Conservation (phyloP, 1,284 basidiomycete species). For the Austropuccinia psidii region DNA sequence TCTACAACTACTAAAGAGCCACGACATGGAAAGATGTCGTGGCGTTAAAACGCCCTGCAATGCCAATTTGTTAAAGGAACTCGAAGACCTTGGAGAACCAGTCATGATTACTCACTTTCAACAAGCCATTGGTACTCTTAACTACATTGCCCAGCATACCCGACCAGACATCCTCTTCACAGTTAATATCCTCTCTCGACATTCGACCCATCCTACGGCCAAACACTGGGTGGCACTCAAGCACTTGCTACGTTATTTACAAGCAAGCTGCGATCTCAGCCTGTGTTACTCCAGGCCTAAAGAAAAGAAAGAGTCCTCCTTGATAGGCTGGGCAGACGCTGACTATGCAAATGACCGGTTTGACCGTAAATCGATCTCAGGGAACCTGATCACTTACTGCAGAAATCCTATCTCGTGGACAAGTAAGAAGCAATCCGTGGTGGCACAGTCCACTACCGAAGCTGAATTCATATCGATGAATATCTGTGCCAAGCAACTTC, state of each 20-base stretch:
- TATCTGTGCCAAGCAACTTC: background rate
- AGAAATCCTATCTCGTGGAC: background rate
- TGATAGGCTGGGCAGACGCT: conserved; percentile 1
- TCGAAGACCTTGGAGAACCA: no score
- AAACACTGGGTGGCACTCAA: background rate
- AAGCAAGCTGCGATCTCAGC: background rate
- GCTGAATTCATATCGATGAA: background rate
- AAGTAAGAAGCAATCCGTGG: background rate
- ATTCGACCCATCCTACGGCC: background rate
- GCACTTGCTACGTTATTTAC: background rate
- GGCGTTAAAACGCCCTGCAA: no score
- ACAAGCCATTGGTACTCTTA: background rate
- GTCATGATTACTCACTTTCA: no score
- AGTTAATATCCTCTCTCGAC: background rate
- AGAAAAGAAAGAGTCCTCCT: background rate
- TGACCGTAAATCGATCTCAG: background rate
- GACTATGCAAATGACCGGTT: background rate
- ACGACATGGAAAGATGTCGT: no score
- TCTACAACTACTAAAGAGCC: no score
- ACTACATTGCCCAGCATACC: background rate
- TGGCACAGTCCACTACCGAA: conserved; percentile 5
- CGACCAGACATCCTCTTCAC: background rate
- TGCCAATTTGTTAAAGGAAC: no score
- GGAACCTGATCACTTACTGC: background rate
- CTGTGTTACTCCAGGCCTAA: background rate